These are phyloP conservation scores for Candolleomyces eurysporus DNA, from an alignment of 768 basidiomycete genomes.

Conservation along the genomic window DNA sequence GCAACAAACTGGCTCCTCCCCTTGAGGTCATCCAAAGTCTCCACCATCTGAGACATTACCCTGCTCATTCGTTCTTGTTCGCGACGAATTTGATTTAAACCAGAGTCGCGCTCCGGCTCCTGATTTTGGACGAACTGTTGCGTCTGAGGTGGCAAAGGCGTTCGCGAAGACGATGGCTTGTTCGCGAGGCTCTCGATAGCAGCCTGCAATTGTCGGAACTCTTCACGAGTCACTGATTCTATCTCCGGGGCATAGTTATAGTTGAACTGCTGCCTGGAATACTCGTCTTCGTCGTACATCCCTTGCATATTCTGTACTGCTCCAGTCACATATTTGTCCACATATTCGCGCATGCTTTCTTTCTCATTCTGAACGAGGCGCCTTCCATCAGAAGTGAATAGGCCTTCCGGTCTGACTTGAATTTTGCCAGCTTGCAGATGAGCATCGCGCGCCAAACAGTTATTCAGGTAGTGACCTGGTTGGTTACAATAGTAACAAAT, in stretches of 20 bases:
- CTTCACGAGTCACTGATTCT: too few species aligned
- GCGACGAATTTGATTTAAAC: neutral
- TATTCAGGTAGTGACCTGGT: neutral
- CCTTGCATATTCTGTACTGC: neutral
- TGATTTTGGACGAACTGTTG: too few species aligned
- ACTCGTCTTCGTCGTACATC: neutral
- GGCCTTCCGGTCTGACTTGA: neutral
- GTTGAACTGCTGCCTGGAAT: too few species aligned
- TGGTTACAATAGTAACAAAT: too few species aligned
- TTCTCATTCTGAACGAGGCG: neutral
- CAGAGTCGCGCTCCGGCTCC: too few species aligned
- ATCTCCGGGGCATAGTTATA: too few species aligned
- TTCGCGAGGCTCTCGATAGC: too few species aligned
- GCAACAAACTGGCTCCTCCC: too few species aligned
- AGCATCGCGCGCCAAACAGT: neutral
- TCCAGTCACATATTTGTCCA: neutral
- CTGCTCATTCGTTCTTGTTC: neutral
- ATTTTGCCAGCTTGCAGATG: constrained; percentile 3
- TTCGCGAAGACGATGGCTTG: too few species aligned
- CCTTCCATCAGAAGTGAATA: neutral
- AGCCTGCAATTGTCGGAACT: too few species aligned
- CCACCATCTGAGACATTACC: neutral
- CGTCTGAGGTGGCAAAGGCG: too few species aligned
- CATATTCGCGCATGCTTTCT: neutral
- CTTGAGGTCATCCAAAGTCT: too few species aligned